These are phyloP conservation scores for Cornus controversa DNA, from an alignment of 148 eudicot species.

Conservation along the genomic window DNA sequence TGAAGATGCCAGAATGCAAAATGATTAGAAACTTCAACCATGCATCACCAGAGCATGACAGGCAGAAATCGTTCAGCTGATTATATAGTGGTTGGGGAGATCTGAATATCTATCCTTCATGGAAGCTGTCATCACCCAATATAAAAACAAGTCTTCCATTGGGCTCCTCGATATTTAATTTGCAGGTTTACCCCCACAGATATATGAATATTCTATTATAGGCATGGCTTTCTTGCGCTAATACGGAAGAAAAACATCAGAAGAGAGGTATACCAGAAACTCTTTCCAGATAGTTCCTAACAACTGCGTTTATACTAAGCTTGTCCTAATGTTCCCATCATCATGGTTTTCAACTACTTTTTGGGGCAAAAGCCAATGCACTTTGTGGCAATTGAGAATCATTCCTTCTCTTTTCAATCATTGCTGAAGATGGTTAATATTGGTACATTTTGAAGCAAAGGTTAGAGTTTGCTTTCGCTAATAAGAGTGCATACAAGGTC, in stretches of 20 bases:
- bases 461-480: too few relatives aligned
- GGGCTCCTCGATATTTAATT: too few relatives aligned
- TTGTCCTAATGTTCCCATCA: neutral
- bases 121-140: neutral
- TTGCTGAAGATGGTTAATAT: too few relatives aligned
- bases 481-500: too few relatives aligned
- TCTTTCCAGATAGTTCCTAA: neutral
- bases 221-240: neutral
- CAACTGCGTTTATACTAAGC: neutral
- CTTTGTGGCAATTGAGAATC: neutral
- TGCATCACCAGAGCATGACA: neutral
- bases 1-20: neutral
- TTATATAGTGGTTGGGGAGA: constrained; percentile 2
- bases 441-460: too few relatives aligned
- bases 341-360: neutral
- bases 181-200: neutral
- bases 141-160: neutral
- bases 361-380: neutral
- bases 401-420: neutral
- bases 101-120: neutral
- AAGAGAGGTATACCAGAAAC: neutral
- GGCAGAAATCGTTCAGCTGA: neutral
- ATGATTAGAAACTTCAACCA: neutral
- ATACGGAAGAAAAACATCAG: neutral
- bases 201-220: neutral